A percentile compares a stretch with the other conserved stretches of the same genome.
phyloP scores from a whole-genome alignment of 164 flowering plant species.

The Akebia trifoliata region DNA sequence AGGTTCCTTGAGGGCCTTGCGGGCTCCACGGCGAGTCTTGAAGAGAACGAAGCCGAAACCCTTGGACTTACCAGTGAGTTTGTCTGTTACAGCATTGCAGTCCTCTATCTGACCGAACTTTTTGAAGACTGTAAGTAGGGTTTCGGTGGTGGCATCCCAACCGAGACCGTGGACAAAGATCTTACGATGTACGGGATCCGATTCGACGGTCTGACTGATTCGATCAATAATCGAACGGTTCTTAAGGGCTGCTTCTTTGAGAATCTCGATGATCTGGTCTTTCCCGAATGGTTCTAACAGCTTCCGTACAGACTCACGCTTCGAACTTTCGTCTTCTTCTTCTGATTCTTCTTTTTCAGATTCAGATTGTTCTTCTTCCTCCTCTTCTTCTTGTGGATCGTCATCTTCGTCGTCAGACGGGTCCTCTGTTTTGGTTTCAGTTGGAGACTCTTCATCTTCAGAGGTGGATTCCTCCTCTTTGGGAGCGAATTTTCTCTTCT shows the following conservation, averaged over 20 bases:
- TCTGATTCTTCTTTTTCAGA: conserved; percentile 11
- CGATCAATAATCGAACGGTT: conserved; percentile 16
- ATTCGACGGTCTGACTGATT: conserved; percentile 18
- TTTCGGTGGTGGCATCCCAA: conserved; percentile 41
- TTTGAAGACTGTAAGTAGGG: conserved; percentile 21
- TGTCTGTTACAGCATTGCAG: conserved; percentile 34
- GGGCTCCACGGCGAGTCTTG: conserved; percentile 26
- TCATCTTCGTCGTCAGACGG: no score
- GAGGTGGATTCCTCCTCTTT: background rate
- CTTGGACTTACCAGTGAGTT: conserved; percentile 34
- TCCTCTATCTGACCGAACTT: conserved; percentile 36
- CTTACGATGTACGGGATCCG: conserved; percentile 43
- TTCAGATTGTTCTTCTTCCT: background rate
- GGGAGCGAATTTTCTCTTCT: background rate
- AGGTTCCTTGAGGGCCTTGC: conserved; percentile 33
- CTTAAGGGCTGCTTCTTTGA: conserved; percentile 25
- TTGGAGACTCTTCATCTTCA: conserved; percentile 5
- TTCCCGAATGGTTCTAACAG: conserved; percentile 38
- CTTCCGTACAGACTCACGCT: conserved; percentile 19
- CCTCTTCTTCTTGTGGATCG: background rate
- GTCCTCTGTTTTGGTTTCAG: no score
- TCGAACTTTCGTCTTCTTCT: conserved; percentile 13
- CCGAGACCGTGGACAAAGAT: conserved; percentile 45
- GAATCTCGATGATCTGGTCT: conserved; percentile 33
- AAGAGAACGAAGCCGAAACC: conserved; percentile 43